Evolutionary conservation across 768 basidiomycete genomes (phyloP).

Genomic region (Suillus plorans): DNA sequence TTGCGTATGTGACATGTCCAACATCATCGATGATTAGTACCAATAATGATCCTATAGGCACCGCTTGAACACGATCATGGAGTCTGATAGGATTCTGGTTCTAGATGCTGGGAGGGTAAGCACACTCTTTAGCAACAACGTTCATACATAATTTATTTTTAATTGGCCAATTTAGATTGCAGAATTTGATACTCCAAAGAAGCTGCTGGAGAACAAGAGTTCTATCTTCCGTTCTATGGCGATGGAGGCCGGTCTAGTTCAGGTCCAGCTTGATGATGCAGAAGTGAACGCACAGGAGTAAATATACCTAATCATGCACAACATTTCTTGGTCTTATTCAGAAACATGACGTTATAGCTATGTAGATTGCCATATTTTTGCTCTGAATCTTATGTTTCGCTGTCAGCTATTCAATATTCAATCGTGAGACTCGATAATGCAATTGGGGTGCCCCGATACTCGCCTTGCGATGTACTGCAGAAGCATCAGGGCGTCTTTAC

Average conservation of each 20-base stretch:
- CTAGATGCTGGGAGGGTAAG: conserved; percentile 74
- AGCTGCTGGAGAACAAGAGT: conserved; percentile 54
- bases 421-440: not conserved
- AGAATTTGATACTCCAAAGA: conserved; percentile 77
- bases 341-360: not conserved
- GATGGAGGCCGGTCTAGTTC: conserved; percentile 56
- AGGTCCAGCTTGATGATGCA: not conserved
- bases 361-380: not conserved
- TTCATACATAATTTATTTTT: not conserved
- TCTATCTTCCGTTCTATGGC: conserved; percentile 66
- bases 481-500: not conserved
- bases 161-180: conserved; percentile 44
- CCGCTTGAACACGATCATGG: conserved; percentile 80
- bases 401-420: not conserved
- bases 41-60: conserved; percentile 43
- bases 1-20: conserved; percentile 55
- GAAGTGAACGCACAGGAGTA: not conserved
- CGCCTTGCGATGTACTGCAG: not conserved
- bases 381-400: not conserved
- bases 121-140: not conserved
- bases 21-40: not conserved
- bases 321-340: not conserved
- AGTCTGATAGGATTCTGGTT: conserved; percentile 80
- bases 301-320: not conserved
- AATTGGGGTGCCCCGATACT: not conserved